Conservation (phyloP, 2,329 filamentous ascomycete genomes). For the Ophiosphaerella narmari region DNA sequence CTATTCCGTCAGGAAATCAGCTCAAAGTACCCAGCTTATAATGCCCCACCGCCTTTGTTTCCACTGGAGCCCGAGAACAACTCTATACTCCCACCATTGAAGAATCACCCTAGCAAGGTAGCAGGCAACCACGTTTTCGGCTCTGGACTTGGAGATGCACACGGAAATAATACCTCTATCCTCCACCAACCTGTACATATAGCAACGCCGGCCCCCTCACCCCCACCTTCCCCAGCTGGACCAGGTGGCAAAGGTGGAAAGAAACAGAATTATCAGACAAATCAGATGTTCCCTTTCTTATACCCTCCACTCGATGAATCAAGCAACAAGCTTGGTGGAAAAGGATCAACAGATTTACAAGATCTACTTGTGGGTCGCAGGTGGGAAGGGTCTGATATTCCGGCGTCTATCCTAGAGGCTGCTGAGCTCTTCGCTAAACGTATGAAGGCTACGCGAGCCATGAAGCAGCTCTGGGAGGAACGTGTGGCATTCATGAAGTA, state of each 20-base stretch:
- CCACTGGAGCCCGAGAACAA: slow-evolving; percentile 89
- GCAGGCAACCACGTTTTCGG: slow-evolving; percentile 57
- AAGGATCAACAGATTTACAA: slow-evolving; percentile 80
- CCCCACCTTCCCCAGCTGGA: slow-evolving; percentile 86
- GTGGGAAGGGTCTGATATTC: slow-evolving; percentile 94
- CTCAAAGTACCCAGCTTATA: slow-evolving; percentile 96
- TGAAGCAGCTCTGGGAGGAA: slow-evolving; percentile 93
- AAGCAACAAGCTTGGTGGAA: slow-evolving; percentile 89
- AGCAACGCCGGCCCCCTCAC: slow-evolving; percentile 94
- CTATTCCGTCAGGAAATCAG: slow-evolving; percentile 95
- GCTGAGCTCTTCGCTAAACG: slow-evolving; percentile 88
- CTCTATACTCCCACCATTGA: slow-evolving; percentile 83
- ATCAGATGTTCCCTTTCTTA: slow-evolving; percentile 97
- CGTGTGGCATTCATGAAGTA: slow-evolving; percentile 89
- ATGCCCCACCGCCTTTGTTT: slow-evolving; percentile 81
- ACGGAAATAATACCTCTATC: slow-evolving; percentile 67
- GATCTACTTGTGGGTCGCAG: slow-evolving; percentile 78
- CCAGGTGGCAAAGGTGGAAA: slow-evolving; percentile 88
- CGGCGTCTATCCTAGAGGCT: slow-evolving; percentile 91
- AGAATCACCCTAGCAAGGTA: slow-evolving; percentile 67
- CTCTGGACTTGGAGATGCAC: slow-evolving; percentile 55
- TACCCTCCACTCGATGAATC: slow-evolving; percentile 90
- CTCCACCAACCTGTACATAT: slow-evolving; percentile 96
- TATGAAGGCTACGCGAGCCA: slow-evolving; percentile 88
- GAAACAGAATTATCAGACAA: slow-evolving; percentile 99